A percentile compares a stretch with the other conserved stretches of the same genome.
These are phyloP conservation scores for Herpetomonas muscarum DNA, from an alignment of 208 protist genomes.

Conservation along the genomic window DNA sequence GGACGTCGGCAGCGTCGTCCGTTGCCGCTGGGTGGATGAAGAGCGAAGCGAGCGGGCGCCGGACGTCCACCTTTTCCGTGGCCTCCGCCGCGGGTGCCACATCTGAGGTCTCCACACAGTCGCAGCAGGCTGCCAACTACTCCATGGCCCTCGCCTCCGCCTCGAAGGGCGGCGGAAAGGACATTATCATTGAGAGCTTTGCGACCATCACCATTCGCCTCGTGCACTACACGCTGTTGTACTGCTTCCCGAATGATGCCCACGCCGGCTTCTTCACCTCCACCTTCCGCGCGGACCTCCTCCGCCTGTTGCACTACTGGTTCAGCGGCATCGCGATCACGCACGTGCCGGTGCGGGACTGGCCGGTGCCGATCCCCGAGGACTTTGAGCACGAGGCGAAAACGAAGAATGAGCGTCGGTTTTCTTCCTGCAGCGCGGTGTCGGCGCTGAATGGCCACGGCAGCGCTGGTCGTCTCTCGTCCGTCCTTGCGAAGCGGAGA, in stretches of 20 bases:
- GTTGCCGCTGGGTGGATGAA: too few relatives aligned
- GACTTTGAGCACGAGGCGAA: conserved; percentile 18
- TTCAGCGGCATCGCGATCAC: conserved; percentile 64
- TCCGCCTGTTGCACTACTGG: conserved; percentile 74
- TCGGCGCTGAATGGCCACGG: background rate
- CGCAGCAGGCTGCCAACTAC: too few relatives aligned
- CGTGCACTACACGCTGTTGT: conserved; percentile 54
- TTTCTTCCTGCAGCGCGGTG: background rate
- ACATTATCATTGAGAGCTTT: conserved; percentile 55
- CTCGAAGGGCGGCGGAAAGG: conserved; percentile 25
- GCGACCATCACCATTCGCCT: conserved; percentile 43
- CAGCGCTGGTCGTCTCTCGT: conserved; percentile 3
- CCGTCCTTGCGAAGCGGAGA: conserved; percentile 4
- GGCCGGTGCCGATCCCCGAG: conserved; percentile 37
- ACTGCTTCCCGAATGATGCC: conserved; percentile 81
- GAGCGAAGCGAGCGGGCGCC: too few relatives aligned
- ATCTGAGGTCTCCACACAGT: too few relatives aligned
- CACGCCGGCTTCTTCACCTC: conserved; percentile 61
- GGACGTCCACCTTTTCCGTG: too few relatives aligned
- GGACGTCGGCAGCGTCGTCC: background rate
- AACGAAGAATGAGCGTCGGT: background rate
- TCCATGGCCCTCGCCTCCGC: too few relatives aligned
- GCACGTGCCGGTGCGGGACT: conserved; percentile 52
- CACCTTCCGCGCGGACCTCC: conserved; percentile 59
- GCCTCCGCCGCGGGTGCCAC: too few relatives aligned